phyloP scores from a whole-genome alignment of 2,329 filamentous ascomycete genomes.

The Paramyrothecium roridum region DNA sequence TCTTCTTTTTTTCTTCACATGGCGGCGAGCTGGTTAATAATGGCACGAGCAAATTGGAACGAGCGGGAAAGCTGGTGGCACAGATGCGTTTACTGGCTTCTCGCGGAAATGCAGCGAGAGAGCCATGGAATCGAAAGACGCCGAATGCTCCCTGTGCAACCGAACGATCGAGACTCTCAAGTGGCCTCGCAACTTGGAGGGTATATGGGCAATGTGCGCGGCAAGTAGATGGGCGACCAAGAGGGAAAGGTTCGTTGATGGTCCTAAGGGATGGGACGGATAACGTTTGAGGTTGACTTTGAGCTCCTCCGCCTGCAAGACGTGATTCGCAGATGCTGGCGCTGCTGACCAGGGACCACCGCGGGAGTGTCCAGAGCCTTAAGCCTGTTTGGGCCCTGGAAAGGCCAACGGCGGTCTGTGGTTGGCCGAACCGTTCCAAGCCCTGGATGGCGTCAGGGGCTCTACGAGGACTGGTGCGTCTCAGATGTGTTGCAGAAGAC shows the following conservation, averaged over 20 bases:
- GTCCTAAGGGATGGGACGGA: constrained; percentile 7
- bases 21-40: too few relatives aligned
- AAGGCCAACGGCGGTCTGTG: not conserved
- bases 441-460: not conserved
- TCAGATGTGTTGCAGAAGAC: constrained; percentile 41
- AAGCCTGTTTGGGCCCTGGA: constrained; percentile 12
- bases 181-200: too few relatives aligned
- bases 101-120: too few relatives aligned
- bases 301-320: constrained; percentile 9
- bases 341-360: constrained; percentile 7
- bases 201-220: too few relatives aligned
- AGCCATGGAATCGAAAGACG: too few relatives aligned
- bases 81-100: too few relatives aligned
- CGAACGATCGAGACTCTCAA: too few relatives aligned
- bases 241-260: not conserved
- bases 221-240: too few relatives aligned
- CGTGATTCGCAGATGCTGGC: constrained; percentile 17
- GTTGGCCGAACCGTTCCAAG: not conserved
- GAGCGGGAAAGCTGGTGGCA: too few relatives aligned
- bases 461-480: constrained; percentile 19
- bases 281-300: constrained; percentile 21
- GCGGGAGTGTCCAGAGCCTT: constrained; percentile 19
- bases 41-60: too few relatives aligned
- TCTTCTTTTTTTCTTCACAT: not conserved
- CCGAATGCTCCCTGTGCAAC: too few relatives aligned